A percentile compares a stretch with the other conserved stretches of the same genome.
Evolutionary conservation across 352 stramenopile species (phyloP).

Genomic region (Phytopythium delawarense): DNA sequence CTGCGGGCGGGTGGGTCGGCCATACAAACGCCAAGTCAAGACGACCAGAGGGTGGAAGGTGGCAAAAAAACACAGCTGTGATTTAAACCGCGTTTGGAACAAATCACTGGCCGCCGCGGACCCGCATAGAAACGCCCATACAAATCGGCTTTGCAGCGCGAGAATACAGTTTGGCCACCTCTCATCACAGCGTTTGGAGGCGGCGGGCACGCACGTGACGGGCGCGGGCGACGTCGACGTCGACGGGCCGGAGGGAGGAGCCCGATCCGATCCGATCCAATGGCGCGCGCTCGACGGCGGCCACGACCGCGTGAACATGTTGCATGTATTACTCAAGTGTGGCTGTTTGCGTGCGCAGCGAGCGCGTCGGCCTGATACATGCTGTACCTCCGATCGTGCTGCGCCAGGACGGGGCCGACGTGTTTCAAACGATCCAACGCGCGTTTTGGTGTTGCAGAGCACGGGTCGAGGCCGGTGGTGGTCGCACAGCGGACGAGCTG

Average conservation of each 20-base stretch:
- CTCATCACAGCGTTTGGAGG: not conserved
- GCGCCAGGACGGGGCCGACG: too few relatives aligned
- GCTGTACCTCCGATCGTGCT: too few relatives aligned
- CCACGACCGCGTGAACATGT: too few relatives aligned
- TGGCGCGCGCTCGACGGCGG: not conserved
- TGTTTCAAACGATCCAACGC: too few relatives aligned
- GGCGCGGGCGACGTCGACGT: slow-evolving; percentile 3
- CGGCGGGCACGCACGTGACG: not conserved
- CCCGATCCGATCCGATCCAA: not conserved
- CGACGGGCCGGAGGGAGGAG: not conserved
- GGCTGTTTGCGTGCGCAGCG: too few relatives aligned
- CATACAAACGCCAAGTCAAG: not conserved
- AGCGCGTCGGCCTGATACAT: too few relatives aligned
- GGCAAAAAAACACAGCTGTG: not conserved
- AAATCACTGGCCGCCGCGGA: not conserved
- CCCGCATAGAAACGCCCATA: not conserved
- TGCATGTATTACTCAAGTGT: too few relatives aligned
- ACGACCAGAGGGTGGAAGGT: not conserved
- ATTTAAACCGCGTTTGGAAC: not conserved
- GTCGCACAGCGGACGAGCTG: not conserved
- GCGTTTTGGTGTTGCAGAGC: not conserved
- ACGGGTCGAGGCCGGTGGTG: too few relatives aligned
- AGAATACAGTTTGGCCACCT: not conserved
- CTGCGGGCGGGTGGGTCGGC: too few relatives aligned
- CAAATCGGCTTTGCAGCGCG: not conserved